These are phyloP conservation scores for Penicillium digitatum DNA, from an alignment of 2,329 filamentous ascomycete species.

Conservation along the genomic window DNA sequence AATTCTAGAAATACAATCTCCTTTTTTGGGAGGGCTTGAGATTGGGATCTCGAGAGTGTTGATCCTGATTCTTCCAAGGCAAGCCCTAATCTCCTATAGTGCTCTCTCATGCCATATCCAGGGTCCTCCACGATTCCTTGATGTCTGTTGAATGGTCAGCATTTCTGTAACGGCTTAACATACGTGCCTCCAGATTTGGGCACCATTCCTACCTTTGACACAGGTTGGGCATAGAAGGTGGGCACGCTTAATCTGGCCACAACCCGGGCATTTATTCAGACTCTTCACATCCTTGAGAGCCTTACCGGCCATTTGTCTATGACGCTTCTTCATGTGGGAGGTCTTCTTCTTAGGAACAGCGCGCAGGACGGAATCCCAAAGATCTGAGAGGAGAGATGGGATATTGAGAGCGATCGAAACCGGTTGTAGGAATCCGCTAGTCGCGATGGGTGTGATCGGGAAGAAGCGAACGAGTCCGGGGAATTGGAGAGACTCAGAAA, in stretches of 20 bases:
- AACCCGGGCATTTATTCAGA: conserved; percentile 84
- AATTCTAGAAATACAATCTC: conserved; percentile 22
- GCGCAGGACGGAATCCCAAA: conserved; percentile 89
- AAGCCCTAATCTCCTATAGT: conserved; percentile 5
- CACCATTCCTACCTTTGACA: conserved; percentile 60
- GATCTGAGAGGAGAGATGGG: conserved; percentile 67
- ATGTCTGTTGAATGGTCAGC: conserved; percentile 36
- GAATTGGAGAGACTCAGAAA: conserved; percentile 25
- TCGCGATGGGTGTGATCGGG: conserved; percentile 47
- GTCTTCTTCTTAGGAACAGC: conserved; percentile 99
- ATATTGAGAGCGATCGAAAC: conserved; percentile 58
- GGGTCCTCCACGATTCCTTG: conserved; percentile 44
- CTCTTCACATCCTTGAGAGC: conserved; percentile 84
- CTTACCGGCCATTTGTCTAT: conserved; percentile 93
- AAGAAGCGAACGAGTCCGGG: conserved; percentile 31
- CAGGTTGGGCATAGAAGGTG: conserved; percentile 87
- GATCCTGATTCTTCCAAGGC: neutral
- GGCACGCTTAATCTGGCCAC: conserved; percentile 80
- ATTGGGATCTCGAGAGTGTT: neutral
- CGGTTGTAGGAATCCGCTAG: conserved; percentile 57
- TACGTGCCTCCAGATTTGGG: neutral
- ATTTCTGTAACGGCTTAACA: neutral
- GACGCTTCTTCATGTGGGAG: conserved; percentile 90
- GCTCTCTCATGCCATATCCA: conserved; percentile 28
- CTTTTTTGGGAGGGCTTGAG: conserved; percentile 15